Evolutionary conservation across 2,329 filamentous ascomycete species (phyloP).

Genomic region (Clonostachys solani): DNA sequence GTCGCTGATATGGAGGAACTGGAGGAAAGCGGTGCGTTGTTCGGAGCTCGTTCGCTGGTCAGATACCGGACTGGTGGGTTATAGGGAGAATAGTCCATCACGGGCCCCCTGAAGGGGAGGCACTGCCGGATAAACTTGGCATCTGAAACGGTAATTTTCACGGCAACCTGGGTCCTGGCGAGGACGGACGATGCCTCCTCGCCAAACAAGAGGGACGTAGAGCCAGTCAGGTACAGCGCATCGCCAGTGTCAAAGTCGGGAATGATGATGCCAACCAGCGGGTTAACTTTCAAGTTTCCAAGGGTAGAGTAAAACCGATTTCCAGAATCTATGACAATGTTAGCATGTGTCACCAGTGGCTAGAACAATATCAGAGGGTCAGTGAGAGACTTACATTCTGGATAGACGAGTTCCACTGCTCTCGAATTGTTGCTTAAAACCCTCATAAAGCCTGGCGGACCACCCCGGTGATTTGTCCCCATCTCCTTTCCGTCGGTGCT

Average conservation of each 20-base stretch:
- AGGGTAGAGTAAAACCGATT: constrained; percentile 82
- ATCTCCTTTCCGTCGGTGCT: constrained; percentile 63
- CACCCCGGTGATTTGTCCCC: constrained; percentile 82
- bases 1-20: constrained; percentile 35
- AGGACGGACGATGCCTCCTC: constrained; percentile 58
- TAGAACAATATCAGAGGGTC: neutral
- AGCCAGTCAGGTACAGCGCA: constrained; percentile 71
- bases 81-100: constrained; percentile 66
- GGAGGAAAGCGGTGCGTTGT: neutral
- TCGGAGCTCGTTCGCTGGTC: constrained; percentile 42
- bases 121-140: constrained; percentile 60
- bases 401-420: constrained; percentile 59
- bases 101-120: constrained; percentile 62
- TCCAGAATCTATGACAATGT: constrained; percentile 51
- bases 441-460: constrained; percentile 68
- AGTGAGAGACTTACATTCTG: constrained; percentile 52
- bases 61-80: constrained; percentile 71
- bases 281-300: constrained; percentile 68
- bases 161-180: constrained; percentile 66
- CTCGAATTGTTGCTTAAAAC: constrained; percentile 52
- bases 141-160: constrained; percentile 60
- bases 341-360: constrained; percentile 3
- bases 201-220: constrained; percentile 61
- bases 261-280: constrained; percentile 64
- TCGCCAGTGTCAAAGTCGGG: constrained; percentile 71